Evolutionary conservation across 2,329 filamentous ascomycete species (phyloP).

Genomic region (Ophiosphaerella narmari): DNA sequence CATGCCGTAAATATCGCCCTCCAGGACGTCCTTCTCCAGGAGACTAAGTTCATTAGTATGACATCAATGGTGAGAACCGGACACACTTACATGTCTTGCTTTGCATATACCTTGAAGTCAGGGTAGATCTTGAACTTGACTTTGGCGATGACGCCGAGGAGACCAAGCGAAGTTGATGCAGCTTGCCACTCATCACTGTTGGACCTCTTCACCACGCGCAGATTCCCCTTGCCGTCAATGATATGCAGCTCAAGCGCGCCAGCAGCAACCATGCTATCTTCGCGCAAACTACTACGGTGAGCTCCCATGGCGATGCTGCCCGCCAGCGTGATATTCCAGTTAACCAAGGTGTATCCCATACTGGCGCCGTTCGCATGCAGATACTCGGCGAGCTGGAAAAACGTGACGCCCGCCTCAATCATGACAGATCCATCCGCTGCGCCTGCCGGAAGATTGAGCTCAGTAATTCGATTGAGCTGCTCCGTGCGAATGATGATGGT

Average conservation of each 20-base stretch:
- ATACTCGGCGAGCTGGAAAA: constrained; percentile 54
- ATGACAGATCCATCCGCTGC: constrained; percentile 51
- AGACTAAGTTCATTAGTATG: neutral
- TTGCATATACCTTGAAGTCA: constrained; percentile 58
- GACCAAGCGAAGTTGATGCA: constrained; percentile 56
- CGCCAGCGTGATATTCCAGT: constrained; percentile 60
- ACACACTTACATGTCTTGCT: constrained; percentile 53
- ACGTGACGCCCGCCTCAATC: constrained; percentile 59
- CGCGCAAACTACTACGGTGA: constrained; percentile 55
- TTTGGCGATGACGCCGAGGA: constrained; percentile 55
- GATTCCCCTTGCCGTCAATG: constrained; percentile 53
- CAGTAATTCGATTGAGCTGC: constrained; percentile 51
- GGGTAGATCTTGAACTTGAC: constrained; percentile 58
- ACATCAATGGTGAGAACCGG: neutral
- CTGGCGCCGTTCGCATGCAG: constrained; percentile 54
- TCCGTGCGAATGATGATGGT: constrained; percentile 57
- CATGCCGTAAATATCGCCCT: constrained; percentile 57
- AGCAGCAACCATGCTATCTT: constrained; percentile 57
- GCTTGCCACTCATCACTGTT: constrained; percentile 57
- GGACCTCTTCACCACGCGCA: constrained; percentile 50
- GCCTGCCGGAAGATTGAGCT: constrained; percentile 46
- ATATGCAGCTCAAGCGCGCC: constrained; percentile 57
- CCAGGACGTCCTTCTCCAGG: constrained; percentile 54
- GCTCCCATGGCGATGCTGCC: constrained; percentile 60
- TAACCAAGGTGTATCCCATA: constrained; percentile 58